Evolutionary conservation across 495 filamentous ascomycete species (phyloP).

Genomic region (Trichoderma gamsii): DNA sequence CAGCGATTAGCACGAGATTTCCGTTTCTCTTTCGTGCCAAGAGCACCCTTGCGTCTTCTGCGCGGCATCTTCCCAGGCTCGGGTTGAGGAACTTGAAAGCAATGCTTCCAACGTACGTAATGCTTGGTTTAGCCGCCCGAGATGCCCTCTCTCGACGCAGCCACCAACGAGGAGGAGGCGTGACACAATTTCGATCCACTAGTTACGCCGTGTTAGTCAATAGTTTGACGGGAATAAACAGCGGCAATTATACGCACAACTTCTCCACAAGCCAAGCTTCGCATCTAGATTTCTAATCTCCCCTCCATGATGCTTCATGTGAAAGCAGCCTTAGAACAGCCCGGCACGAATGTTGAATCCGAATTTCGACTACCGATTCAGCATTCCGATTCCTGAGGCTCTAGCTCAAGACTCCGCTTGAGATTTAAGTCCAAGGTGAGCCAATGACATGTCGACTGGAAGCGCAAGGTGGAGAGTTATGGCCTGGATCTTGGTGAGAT

Average conservation of each 20-base stretch:
- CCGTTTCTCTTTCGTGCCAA: background rate
- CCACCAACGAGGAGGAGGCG: too few species aligned
- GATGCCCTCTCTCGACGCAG: too few species aligned
- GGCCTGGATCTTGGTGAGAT: slow-evolving; percentile 1
- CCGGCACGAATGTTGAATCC: background rate
- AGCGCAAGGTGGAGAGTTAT: background rate
- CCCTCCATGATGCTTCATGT: background rate
- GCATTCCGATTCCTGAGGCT: background rate
- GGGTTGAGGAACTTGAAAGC: too few species aligned
- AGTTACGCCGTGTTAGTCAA: background rate
- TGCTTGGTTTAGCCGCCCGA: too few species aligned
- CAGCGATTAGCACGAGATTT: background rate
- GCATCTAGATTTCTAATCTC: background rate
- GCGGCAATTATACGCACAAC: background rate
- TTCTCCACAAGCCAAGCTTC: slow-evolving; percentile 8
- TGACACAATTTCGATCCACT: background rate
- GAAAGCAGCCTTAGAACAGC: background rate
- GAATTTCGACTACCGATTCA: background rate
- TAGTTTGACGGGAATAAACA: background rate
- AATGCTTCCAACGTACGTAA: too few species aligned
- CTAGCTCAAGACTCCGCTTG: background rate
- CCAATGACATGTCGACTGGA: background rate
- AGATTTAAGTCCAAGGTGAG: background rate
- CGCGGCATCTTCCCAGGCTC: too few species aligned
- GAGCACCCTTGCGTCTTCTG: too few species aligned